Evolutionary conservation across 164 flowering plant genomes (phyloP).

Genomic region (Houttuynia cordata): DNA sequence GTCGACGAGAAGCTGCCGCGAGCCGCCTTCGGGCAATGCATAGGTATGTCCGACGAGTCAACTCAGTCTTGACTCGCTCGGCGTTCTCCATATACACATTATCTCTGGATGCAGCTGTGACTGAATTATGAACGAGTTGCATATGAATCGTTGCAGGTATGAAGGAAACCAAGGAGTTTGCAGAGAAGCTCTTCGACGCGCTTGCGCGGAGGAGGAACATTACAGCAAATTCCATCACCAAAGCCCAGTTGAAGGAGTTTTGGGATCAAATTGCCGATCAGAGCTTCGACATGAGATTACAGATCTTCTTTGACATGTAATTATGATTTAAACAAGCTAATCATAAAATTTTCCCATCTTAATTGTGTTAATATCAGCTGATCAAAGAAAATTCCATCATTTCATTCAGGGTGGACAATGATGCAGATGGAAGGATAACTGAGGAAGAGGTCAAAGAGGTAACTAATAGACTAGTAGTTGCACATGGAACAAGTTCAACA

Average conservation of each 20-base stretch:
- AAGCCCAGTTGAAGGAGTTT: conserved; percentile 34
- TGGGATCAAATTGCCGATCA: conserved; percentile 59
- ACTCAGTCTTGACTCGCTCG: background rate
- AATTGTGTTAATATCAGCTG: background rate
- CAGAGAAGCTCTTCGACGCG: conserved; percentile 42
- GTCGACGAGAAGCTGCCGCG: conserved; percentile 29
- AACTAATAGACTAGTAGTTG: background rate
- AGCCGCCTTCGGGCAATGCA: conserved; percentile 40
- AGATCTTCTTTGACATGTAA: conserved; percentile 64
- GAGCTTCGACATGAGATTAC: conserved; percentile 59
- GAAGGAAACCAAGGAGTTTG: conserved; percentile 52
- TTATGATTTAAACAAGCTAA: background rate
- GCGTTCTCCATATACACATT: background rate
- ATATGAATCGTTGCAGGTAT: conserved; percentile 28
- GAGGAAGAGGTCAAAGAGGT: conserved; percentile 79
- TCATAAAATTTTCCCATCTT: too few species aligned
- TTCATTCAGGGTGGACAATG: conserved; percentile 64
- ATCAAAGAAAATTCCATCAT: too few species aligned
- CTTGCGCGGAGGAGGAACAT: conserved; percentile 40
- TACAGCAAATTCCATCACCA: conserved; percentile 20
- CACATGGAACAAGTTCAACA: background rate
- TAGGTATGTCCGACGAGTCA: conserved; percentile 19
- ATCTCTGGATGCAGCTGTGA: background rate
- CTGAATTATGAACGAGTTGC: background rate
- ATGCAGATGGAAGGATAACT: conserved; percentile 69